Evolutionary conservation across 805 yeast species (phyloP), one percentile per base, ranked within the genome.

Genomic region (Yamadazyma sp.): DNA sequence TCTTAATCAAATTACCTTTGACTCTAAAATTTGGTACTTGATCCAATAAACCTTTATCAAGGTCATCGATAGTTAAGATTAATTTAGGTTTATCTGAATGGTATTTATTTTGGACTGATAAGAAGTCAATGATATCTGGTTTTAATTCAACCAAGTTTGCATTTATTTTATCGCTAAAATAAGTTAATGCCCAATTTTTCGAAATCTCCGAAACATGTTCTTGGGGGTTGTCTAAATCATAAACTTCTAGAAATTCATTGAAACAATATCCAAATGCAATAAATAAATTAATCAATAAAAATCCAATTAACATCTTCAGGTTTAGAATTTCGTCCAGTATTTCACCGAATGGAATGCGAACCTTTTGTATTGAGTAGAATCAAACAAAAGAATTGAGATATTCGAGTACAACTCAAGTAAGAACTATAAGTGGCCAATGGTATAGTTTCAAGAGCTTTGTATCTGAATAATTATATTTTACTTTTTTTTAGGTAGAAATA

Each of bases 161-260:
- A 14, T 38, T 30, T 28, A 43, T 31, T 37, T 60, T 63, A 44
- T 72, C 76, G 24, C 75, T 70, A 42, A 74, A 60, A 46, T 67
- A 70, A 36, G 64, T 49, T 21, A 62, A 50, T n/a, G 2, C 75
- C 68, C 32, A 65, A 66, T 17, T 40, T 39, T 7, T 30, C 4
- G 36, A 24, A 4, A 34, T 14, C 4, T 8, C 23, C 7, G 32
- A 33, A n/a, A 20, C 21, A 17, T 33, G 11, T 22, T 13, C 19
- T 7, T 15, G 13, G 19, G 27, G 24, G 11, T 27, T 26, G 17
- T 26, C 23, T 20, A 34, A 27, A 23, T 34, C 23, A 26, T 20
- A 34, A 4, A 34, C 38, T 24, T 34, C 38, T 21, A 21, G 9
- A 7, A 21, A 21, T 7, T 7, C 27, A 24, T 7, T 12, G n/a